A percentile compares a stretch with the other conserved stretches of the same genome.
phyloP scores from a whole-genome alignment of 192 early-diverging fungal species.

The Linderina pennispora region DNA sequence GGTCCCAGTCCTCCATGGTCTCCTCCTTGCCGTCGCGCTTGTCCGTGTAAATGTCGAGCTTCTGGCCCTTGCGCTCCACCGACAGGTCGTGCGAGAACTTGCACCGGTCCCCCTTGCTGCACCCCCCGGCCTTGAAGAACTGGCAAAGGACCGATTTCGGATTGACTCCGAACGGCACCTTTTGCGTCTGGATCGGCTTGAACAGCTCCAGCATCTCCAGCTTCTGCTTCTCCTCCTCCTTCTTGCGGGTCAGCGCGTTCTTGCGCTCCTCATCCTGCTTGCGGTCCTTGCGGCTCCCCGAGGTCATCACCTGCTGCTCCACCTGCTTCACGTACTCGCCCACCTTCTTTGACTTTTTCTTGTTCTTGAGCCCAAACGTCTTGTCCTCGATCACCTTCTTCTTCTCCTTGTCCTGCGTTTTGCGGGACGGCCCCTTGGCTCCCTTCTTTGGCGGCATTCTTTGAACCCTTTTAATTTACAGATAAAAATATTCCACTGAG shows the following conservation, averaged over 20 bases:
- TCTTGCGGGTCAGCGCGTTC: conserved; percentile 53
- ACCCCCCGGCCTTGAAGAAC: conserved; percentile 86
- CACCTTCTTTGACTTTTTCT: conserved; percentile 94
- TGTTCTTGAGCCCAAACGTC: conserved; percentile 99
- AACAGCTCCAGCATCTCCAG: conserved; percentile 84
- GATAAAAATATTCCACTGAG: too few species aligned
- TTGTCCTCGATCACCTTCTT: conserved; percentile 89
- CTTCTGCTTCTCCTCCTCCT: conserved; percentile 77
- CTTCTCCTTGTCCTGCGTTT: conserved; percentile 61
- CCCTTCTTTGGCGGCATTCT: conserved; percentile 85
- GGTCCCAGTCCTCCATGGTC: conserved; percentile 97
- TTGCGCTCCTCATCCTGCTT: conserved; percentile 56
- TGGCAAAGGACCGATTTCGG: conserved; percentile 93
- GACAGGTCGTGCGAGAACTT: conserved; percentile 97
- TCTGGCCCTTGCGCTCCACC: conserved; percentile 81
- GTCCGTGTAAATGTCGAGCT: conserved; percentile 94
- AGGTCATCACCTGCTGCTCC: conserved; percentile 66
- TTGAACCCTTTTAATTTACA: too few species aligned
- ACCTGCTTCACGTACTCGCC: conserved; percentile 87
- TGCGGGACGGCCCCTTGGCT: conserved; percentile 40
- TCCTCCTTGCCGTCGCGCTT: conserved; percentile 58
- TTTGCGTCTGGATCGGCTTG: conserved; percentile 84
- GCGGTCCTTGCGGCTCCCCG: conserved; percentile 49
- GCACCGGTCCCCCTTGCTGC: conserved; percentile 87
- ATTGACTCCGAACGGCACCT: conserved; percentile 97